Evolutionary conservation across 1,284 basidiomycete genomes (phyloP).

Genomic region (Ceraceosorus guamensis): DNA sequence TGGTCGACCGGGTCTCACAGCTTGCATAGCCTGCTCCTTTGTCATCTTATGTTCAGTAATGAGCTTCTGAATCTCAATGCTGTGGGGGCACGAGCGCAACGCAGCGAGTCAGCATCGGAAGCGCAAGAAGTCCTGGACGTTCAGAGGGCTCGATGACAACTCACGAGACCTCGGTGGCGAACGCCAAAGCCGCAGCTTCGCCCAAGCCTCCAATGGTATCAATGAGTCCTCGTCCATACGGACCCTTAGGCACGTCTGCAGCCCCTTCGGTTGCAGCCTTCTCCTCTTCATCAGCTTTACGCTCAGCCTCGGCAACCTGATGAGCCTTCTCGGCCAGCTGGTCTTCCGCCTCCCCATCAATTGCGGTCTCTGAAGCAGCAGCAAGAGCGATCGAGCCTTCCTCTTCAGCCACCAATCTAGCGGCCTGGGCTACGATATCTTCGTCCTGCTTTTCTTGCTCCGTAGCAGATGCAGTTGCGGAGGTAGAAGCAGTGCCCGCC

Average conservation of each 20-base stretch:
- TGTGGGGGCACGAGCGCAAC: no score
- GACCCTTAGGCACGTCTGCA: conserved; percentile 13
- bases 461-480: neutral
- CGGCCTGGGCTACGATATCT: no score
- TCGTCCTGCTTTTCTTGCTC: neutral
- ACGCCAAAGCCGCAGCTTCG: conserved; percentile 48
- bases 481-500: neutral
- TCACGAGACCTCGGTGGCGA: conserved; percentile 18
- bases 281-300: neutral
- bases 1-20: no score
- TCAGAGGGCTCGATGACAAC: neutral
- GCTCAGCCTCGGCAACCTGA: conserved; percentile 16
- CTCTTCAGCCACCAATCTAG: neutral
- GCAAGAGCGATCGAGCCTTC: neutral
- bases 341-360: conserved; percentile 15
- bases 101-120: no score
- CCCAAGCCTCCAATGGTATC: conserved; percentile 50
- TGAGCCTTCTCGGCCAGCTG: conserved; percentile 22
- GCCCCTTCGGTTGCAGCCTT: conserved; percentile 13
- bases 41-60: no score
- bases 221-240: conserved; percentile 49
- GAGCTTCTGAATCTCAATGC: no score
- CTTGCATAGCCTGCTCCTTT: no score
- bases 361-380: neutral
- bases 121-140: no score